Percentiles rank a stretch among this genome's conserved stretches.
Evolutionary conservation across 1,284 basidiomycete species (phyloP).

Genomic region (Puccinia horiana): DNA sequence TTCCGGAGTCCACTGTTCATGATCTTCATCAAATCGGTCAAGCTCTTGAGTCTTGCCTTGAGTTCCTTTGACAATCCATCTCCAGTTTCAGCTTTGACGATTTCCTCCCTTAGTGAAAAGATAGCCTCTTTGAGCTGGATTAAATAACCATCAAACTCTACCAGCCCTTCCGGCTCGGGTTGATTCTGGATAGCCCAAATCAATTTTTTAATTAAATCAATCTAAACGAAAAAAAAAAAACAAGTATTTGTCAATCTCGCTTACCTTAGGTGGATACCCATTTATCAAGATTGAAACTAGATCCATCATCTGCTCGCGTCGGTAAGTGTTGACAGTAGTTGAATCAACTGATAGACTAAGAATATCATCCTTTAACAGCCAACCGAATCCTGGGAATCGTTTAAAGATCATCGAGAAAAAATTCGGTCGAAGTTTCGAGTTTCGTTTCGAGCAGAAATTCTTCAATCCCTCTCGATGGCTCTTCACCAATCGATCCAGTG

Average conservation of each 20-base stretch:
- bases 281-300: slow-evolving; percentile 20
- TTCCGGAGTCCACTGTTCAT: not conserved
- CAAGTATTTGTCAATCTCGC: not conserved
- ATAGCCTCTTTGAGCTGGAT: not conserved
- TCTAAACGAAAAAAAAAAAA: not conserved
- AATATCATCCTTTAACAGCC: slow-evolving; percentile 1
- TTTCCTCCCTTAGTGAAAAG: not conserved
- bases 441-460: slow-evolving; percentile 23
- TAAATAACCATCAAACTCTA: not conserved
- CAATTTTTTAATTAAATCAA: not conserved
- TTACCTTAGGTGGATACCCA: slow-evolving; percentile 25
- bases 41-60: not conserved
- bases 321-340: slow-evolving; percentile 27
- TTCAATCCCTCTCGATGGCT: slow-evolving; percentile 12
- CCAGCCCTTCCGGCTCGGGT: not conserved
- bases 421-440: slow-evolving; percentile 7
- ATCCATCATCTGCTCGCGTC: slow-evolving; percentile 24
- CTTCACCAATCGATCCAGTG: not conserved
- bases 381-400: slow-evolving; percentile 14
- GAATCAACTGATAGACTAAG: not conserved
- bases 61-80: not conserved
- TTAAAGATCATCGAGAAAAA: slow-evolving; percentile 33
- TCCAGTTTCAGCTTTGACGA: not conserved
- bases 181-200: not conserved
- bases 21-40: not conserved